These are phyloP conservation scores for Dionaea muscipula DNA, from an alignment of 179 eudicot genomes.

Conservation along the genomic window DNA sequence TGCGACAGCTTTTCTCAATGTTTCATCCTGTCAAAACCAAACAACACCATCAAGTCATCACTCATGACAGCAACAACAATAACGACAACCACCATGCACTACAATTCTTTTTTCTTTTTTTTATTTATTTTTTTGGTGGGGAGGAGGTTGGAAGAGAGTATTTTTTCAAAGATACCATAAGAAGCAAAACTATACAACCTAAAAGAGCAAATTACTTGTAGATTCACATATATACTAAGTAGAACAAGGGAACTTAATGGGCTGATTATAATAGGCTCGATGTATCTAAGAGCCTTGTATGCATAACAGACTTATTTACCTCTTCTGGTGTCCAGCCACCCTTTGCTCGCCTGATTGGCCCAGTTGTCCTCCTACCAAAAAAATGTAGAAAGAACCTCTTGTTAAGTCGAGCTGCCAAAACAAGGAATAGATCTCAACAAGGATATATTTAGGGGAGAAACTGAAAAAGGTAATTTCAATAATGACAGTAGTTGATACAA, in stretches of 20 bases:
- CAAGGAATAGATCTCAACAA: neutral
- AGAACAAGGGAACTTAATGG: too few relatives aligned
- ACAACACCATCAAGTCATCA: neutral
- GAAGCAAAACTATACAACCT: too few relatives aligned
- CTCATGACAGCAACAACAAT: neutral
- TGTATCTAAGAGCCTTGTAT: neutral
- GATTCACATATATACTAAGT: too few relatives aligned
- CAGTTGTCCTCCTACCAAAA: slow-evolving; percentile 66
- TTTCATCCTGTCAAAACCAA: slow-evolving; percentile 56
- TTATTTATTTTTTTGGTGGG: too few relatives aligned
- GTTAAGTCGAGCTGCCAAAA: neutral
- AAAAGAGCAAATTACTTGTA: too few relatives aligned
- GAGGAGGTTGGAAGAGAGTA: too few relatives aligned
- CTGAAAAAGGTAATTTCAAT: neutral
- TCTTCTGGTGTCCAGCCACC: slow-evolving; percentile 98
- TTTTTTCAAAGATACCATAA: too few relatives aligned
- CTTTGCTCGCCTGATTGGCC: slow-evolving; percentile 93
- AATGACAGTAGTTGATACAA: neutral
- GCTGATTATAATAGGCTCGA: neutral
- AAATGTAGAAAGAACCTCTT: slow-evolving; percentile 4
- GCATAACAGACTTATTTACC: slow-evolving; percentile 28
- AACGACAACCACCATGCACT: too few relatives aligned
- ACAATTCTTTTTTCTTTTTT: too few relatives aligned
- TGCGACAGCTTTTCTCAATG: slow-evolving; percentile 67
- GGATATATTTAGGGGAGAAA: neutral